Percentiles rank a stretch among this genome's conserved stretches.
Evolutionary conservation across 371 early-diverging fungal species (phyloP).

Genomic region (Phascolomyces articulosus): DNA sequence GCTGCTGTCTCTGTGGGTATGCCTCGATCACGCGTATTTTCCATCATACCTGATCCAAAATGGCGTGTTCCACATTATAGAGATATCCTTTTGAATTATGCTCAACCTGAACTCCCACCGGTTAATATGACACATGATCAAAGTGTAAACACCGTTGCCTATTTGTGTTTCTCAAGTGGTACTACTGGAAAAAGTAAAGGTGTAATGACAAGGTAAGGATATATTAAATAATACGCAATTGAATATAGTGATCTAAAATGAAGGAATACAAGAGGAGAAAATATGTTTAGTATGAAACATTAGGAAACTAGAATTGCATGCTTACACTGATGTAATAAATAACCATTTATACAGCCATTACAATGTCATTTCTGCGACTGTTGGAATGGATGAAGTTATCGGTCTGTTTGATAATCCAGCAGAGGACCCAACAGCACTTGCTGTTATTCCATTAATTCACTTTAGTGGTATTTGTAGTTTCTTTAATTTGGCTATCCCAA

Average conservation of each 20-base stretch:
- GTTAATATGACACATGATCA: slow-evolving; percentile 10
- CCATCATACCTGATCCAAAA: slow-evolving; percentile 9
- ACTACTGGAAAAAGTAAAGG: slow-evolving; percentile 30
- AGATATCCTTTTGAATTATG: slow-evolving; percentile 7
- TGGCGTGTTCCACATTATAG: slow-evolving; percentile 9
- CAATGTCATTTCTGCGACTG: slow-evolving; percentile 7
- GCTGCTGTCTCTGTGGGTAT: slow-evolving; percentile 56
- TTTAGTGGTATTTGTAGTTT: slow-evolving; percentile 9
- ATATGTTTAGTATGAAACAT: too few relatives aligned
- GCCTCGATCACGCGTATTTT: slow-evolving; percentile 8
- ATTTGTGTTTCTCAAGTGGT: slow-evolving; percentile 25
- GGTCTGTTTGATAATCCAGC: slow-evolving; percentile 4
- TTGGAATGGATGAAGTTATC: slow-evolving; percentile 8
- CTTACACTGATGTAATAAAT: too few relatives aligned
- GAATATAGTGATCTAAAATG: background rate
- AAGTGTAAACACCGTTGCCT: slow-evolving; percentile 11
- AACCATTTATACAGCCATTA: slow-evolving; percentile 5
- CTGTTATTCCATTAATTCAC: slow-evolving; percentile 14
- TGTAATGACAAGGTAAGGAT: slow-evolving; percentile 22
- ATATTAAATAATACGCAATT: background rate
- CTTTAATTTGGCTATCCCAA: slow-evolving; percentile 1
- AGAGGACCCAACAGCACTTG: background rate
- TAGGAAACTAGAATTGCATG: too few relatives aligned
- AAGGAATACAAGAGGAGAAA: background rate
- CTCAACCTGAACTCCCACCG: slow-evolving; percentile 5